These are phyloP conservation scores for Stemphylium lycopersici DNA, from an alignment of 2,329 filamentous ascomycete genomes.

Conservation along the genomic window DNA sequence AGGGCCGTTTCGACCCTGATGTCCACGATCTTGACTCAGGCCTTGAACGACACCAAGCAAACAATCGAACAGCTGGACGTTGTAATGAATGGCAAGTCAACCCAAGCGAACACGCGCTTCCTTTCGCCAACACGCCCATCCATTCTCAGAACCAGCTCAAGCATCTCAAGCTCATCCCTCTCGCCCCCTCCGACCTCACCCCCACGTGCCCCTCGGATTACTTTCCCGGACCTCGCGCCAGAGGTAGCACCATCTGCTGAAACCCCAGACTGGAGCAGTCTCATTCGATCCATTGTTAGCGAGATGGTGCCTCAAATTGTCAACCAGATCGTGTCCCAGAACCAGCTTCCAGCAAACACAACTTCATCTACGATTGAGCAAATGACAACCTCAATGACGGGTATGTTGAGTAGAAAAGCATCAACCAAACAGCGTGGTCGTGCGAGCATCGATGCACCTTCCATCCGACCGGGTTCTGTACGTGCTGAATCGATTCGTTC, in stretches of 20 bases:
- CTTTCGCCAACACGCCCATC: conserved; percentile 10
- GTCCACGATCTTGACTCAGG: conserved; percentile 32
- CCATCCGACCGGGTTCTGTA: conserved; percentile 13
- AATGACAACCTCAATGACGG: conserved; percentile 40
- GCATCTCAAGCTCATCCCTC: conserved; percentile 11
- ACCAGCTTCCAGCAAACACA: conserved; percentile 26
- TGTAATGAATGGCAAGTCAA: conserved; percentile 22
- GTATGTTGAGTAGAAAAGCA: conserved; percentile 33
- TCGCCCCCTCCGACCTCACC: conserved; percentile 26
- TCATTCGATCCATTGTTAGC: conserved; percentile 41
- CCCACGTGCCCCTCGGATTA: conserved; percentile 22
- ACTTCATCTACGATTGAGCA: conserved; percentile 30
- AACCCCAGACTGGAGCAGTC: conserved; percentile 34
- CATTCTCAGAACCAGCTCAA: conserved; percentile 11
- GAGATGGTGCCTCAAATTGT: conserved; percentile 45
- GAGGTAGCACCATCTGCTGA: conserved; percentile 6
- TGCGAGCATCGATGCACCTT: conserved; percentile 30
- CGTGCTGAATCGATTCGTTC: conserved; percentile 28
- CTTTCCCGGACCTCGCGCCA: conserved; percentile 14
- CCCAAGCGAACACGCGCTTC: not conserved
- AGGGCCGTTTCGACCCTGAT: conserved; percentile 36
- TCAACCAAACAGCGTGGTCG: conserved; percentile 34
- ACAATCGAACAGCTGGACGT: conserved; percentile 35
- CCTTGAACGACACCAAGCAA: conserved; percentile 29
- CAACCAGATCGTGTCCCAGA: conserved; percentile 38